Conservation (phyloP, 2,329 filamentous ascomycete genomes). For the Epichloe gansuensis region DNA sequence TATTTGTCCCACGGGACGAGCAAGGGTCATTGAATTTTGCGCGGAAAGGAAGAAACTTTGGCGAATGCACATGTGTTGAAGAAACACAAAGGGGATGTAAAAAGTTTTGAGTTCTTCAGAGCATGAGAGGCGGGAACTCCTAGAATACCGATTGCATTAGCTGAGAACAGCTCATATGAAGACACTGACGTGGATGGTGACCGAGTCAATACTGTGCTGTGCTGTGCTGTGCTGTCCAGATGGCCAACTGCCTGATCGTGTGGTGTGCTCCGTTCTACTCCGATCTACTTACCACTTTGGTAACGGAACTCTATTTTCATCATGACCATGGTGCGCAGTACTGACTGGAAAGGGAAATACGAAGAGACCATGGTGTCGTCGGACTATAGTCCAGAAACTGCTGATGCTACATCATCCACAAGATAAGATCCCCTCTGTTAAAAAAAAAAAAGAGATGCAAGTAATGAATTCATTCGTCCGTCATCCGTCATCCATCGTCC, state of each 20-base stretch:
- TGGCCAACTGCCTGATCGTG: not conserved
- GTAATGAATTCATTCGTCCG: not conserved
- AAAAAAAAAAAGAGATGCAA: no score
- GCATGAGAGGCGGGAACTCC: not conserved
- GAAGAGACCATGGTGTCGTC: no score
- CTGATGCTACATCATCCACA: no score
- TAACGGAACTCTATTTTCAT: no score
- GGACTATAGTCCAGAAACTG: no score
- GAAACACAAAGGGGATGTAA: not conserved
- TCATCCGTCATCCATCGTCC: not conserved
- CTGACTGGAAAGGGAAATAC: no score
- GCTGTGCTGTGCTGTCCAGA: not conserved
- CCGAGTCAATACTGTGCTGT: not conserved
- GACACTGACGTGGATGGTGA: not conserved
- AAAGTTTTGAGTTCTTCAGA: not conserved
- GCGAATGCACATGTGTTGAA: not conserved
- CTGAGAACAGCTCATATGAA: conserved; percentile 2
- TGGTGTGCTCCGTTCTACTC: no score
- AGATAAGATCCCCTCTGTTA: no score
- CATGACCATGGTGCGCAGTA: no score
- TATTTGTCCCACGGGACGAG: not conserved
- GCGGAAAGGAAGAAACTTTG: not conserved
- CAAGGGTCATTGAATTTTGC: not conserved
- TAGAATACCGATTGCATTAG: not conserved
- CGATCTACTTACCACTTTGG: no score